These are phyloP conservation scores for Fusarium staphyleae DNA, from an alignment of 2,329 filamentous ascomycete species.

Conservation along the genomic window DNA sequence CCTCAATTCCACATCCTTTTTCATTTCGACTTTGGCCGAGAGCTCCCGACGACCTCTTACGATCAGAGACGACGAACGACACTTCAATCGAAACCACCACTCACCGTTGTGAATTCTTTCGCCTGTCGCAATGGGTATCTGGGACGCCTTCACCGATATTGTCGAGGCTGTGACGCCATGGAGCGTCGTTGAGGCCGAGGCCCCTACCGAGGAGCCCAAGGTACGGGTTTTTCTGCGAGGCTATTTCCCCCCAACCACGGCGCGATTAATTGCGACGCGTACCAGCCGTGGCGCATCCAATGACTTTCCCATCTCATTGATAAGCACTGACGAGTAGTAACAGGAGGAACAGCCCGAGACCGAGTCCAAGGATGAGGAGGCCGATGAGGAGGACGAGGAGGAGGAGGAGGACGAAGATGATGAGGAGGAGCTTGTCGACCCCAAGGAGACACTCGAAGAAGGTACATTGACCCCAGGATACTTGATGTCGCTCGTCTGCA, in stretches of 20 bases:
- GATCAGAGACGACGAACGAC: slow-evolving; percentile 45
- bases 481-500: not conserved
- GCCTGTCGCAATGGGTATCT: slow-evolving; percentile 68
- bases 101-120: slow-evolving; percentile 50
- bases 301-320: slow-evolving; percentile 1
- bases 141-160: slow-evolving; percentile 69
- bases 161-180: slow-evolving; percentile 71
- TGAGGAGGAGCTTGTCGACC: slow-evolving; percentile 85
- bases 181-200: slow-evolving; percentile 70
- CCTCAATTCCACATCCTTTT: slow-evolving; percentile 59
- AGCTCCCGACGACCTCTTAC: slow-evolving; percentile 51
- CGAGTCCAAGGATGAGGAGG: slow-evolving; percentile 55
- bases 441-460: slow-evolving; percentile 88
- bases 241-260: slow-evolving; percentile 28
- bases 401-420: slow-evolving; percentile 70
- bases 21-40: slow-evolving; percentile 51
- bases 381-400: slow-evolving; percentile 52
- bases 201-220: slow-evolving; percentile 70
- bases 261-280: slow-evolving; percentile 26
- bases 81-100: slow-evolving; percentile 49
- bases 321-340: slow-evolving; percentile 23
- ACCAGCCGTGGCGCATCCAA: not conserved
- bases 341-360: slow-evolving; percentile 55
- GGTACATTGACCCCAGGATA: slow-evolving; percentile 65
- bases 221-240: slow-evolving; percentile 47